phyloP scores from a whole-genome alignment of 352 stramenopile genomes.

The Globisporangium spiculum region DNA sequence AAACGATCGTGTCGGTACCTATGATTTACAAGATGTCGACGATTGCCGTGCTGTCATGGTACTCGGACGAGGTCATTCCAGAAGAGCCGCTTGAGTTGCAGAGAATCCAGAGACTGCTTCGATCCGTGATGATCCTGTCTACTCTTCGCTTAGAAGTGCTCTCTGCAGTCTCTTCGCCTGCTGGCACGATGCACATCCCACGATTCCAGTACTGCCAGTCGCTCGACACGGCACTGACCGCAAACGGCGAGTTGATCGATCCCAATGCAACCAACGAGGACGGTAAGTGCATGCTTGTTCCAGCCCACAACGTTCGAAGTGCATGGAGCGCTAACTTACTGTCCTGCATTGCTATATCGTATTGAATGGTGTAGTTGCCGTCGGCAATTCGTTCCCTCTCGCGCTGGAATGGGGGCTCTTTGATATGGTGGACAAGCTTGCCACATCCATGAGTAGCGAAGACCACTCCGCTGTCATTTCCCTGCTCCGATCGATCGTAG shows the following conservation, averaged over 20 bases:
- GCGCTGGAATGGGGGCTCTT: slow-evolving; percentile 74
- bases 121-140: slow-evolving; percentile 63
- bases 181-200: slow-evolving; percentile 34
- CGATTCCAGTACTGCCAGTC: slow-evolving; percentile 79
- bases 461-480: slow-evolving; percentile 62
- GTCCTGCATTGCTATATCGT: slow-evolving; percentile 8
- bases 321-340: background rate
- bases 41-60: slow-evolving; percentile 80
- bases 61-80: slow-evolving; percentile 43
- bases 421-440: slow-evolving; percentile 57
- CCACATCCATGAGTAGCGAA: slow-evolving; percentile 82
- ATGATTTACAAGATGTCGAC: slow-evolving; percentile 86
- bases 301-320: background rate
- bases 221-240: slow-evolving; percentile 69
- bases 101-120: slow-evolving; percentile 64
- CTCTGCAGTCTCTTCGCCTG: slow-evolving; percentile 26
- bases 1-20: slow-evolving; percentile 65
- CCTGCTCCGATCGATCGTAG: slow-evolving; percentile 54
- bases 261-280: slow-evolving; percentile 36
- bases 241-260: slow-evolving; percentile 64
- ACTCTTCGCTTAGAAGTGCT: slow-evolving; percentile 54
- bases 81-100: slow-evolving; percentile 68
- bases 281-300: slow-evolving; percentile 25
- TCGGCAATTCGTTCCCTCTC: slow-evolving; percentile 57
- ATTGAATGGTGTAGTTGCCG: slow-evolving; percentile 32